Percentiles rank a stretch among this genome's conserved stretches.
phyloP scores from a whole-genome alignment of 805 yeast genomes.

The Priceomyces fermenticarens region DNA sequence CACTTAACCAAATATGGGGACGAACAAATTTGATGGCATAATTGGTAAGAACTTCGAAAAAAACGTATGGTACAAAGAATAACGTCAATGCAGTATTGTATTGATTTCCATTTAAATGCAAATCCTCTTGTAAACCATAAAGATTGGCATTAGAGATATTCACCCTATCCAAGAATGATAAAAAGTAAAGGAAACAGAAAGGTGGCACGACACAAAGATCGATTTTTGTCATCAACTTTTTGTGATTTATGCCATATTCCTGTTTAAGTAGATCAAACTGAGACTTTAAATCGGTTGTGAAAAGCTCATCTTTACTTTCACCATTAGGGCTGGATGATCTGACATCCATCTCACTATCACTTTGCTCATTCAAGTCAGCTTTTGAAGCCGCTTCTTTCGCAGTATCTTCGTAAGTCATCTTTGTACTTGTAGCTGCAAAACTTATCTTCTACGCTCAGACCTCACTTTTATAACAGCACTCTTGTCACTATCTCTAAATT shows the following conservation, averaged over 20 bases:
- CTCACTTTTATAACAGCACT: no score
- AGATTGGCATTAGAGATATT: conserved; percentile 79
- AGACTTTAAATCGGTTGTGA: no score
- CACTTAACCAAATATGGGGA: conserved; percentile 65
- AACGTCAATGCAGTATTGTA: conserved; percentile 65
- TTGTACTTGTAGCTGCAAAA: no score
- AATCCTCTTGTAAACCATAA: conserved; percentile 60
- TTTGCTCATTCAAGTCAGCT: no score
- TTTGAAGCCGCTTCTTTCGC: no score
- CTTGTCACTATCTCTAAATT: no score
- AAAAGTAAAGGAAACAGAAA: conserved; percentile 69
- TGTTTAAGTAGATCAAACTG: conserved; percentile 19
- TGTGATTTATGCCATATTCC: conserved; percentile 48
- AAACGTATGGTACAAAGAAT: conserved; percentile 68
- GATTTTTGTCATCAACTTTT: conserved; percentile 56
- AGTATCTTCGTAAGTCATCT: no score
- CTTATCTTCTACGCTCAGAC: no score
- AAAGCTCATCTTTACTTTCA: no score
- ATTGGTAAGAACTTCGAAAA: conserved; percentile 65
- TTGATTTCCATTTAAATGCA: conserved; percentile 54
- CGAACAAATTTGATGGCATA: conserved; percentile 53
- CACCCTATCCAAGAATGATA: conserved; percentile 78
- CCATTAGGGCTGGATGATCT: no score
- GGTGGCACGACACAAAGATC: conserved; percentile 73
- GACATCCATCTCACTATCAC: no score